phyloP scores from a whole-genome alignment of 176 grass and related monocot genomes.

The Bolboschoenus planiculmis region DNA sequence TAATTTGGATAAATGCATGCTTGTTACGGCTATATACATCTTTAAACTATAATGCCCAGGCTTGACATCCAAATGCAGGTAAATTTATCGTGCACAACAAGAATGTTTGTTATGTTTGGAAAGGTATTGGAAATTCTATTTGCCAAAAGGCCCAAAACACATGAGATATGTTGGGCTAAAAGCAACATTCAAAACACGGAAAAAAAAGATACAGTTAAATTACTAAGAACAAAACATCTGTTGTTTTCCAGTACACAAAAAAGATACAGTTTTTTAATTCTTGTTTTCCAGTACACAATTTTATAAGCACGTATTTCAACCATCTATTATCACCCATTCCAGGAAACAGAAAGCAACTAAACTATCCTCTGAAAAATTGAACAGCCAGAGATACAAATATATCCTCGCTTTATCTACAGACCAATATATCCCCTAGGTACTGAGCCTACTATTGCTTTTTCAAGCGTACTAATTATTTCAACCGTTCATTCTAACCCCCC shows the following conservation, averaged over 20 bases:
- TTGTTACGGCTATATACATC: neutral
- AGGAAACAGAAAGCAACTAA: neutral
- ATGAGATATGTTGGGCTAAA: too few relatives aligned
- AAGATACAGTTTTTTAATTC: neutral
- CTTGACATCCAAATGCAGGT: neutral
- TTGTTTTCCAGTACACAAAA: neutral
- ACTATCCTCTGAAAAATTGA: neutral
- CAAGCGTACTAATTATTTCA: neutral
- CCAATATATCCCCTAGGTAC: neutral
- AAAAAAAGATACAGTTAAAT: neutral
- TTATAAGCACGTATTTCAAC: neutral
- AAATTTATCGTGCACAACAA: too few relatives aligned
- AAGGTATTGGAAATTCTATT: neutral
- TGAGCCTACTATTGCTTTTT: neutral
- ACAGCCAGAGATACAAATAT: neutral
- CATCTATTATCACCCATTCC: neutral
- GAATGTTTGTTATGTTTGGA: neutral
- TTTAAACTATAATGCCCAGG: neutral
- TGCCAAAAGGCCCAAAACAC: neutral
- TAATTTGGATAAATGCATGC: neutral
- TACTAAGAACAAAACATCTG: neutral
- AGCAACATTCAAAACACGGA: neutral
- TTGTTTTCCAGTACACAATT: slow-evolving; percentile 1
- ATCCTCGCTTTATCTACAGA: slow-evolving; percentile 6
- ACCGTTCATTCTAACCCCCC: neutral